Conservation (phyloP, 2,329 filamentous ascomycete genomes). For the Cladosporium cucumerinum region DNA sequence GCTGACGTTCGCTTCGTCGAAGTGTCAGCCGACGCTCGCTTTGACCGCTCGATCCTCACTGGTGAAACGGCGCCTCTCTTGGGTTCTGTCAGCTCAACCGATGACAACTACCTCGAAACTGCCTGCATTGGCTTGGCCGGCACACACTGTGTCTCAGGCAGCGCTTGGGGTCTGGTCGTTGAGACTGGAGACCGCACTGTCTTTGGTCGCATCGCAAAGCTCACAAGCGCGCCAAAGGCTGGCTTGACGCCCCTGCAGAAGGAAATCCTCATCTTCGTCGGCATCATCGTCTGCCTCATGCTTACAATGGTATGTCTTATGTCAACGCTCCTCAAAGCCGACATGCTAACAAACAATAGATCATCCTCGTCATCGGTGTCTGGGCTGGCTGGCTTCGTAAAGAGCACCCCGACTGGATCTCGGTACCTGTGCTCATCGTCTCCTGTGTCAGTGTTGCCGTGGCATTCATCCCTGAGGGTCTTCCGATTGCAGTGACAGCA, state of each 20-base stretch:
- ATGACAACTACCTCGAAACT: slow-evolving; percentile 73
- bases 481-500: slow-evolving; percentile 64
- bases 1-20: slow-evolving; percentile 70
- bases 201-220: slow-evolving; percentile 68
- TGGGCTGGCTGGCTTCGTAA: slow-evolving; percentile 69
- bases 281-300: slow-evolving; percentile 67
- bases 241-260: slow-evolving; percentile 67
- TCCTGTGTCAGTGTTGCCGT: slow-evolving; percentile 67
- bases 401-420: slow-evolving; percentile 67
- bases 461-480: slow-evolving; percentile 72
- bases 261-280: slow-evolving; percentile 70
- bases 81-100: slow-evolving; percentile 63
- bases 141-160: slow-evolving; percentile 72
- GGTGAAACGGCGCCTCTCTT: slow-evolving; percentile 61
- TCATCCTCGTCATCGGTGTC: slow-evolving; percentile 48
- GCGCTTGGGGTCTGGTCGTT: slow-evolving; percentile 64
- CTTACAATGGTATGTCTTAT: slow-evolving; percentile 54
- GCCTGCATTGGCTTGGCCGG: slow-evolving; percentile 73
- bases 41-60: slow-evolving; percentile 71
- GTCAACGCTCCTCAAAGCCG: slow-evolving; percentile 24
- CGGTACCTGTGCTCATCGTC: slow-evolving; percentile 68
- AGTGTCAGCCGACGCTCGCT: slow-evolving; percentile 65
- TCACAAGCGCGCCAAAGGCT: slow-evolving; percentile 66
- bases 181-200: slow-evolving; percentile 70
- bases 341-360: slow-evolving; percentile 1